A percentile compares a stretch with the other conserved stretches of the same genome.
Evolutionary conservation across 306 rosid species (phyloP).

Genomic region (Glycine latifolia): DNA sequence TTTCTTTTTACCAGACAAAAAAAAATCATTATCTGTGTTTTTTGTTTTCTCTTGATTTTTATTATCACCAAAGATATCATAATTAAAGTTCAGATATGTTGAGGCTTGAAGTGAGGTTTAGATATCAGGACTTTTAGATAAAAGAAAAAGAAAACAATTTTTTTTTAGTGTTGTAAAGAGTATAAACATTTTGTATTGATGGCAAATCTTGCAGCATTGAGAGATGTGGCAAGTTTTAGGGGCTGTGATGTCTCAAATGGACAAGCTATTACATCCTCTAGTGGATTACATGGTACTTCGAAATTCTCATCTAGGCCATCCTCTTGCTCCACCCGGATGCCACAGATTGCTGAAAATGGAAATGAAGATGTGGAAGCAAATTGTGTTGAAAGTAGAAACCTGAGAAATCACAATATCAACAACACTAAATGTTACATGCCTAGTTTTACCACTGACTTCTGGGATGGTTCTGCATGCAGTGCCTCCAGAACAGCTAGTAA

Average conservation of each 20-base stretch:
- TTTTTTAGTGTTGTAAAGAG: neutral
- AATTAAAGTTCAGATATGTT: too few species aligned
- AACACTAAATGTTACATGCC: slow-evolving; percentile 46
- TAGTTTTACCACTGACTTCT: slow-evolving; percentile 55
- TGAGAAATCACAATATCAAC: slow-evolving; percentile 44
- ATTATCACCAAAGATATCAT: too few species aligned
- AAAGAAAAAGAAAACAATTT: neutral
- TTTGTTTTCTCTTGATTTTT: too few species aligned
- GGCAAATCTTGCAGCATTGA: slow-evolving; percentile 47
- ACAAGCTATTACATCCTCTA: slow-evolving; percentile 50
- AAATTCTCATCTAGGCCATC: slow-evolving; percentile 58
- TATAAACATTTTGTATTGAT: neutral
- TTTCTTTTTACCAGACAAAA: too few species aligned
- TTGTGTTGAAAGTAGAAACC: slow-evolving; percentile 47
- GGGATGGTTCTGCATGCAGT: slow-evolving; percentile 60
- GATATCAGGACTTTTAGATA: too few species aligned
- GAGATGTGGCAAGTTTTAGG: slow-evolving; percentile 34
- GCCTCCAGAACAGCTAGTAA: slow-evolving; percentile 51
- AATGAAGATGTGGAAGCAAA: slow-evolving; percentile 47
- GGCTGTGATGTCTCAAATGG: slow-evolving; percentile 55
- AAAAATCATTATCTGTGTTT: too few species aligned
- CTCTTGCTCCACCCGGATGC: slow-evolving; percentile 57
- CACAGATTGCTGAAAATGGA: slow-evolving; percentile 66
- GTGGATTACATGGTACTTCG: slow-evolving; percentile 48
- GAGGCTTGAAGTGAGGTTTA: too few species aligned